Evolutionary conservation across 768 basidiomycete genomes (phyloP).

Genomic region (Tulasnella sp.): DNA sequence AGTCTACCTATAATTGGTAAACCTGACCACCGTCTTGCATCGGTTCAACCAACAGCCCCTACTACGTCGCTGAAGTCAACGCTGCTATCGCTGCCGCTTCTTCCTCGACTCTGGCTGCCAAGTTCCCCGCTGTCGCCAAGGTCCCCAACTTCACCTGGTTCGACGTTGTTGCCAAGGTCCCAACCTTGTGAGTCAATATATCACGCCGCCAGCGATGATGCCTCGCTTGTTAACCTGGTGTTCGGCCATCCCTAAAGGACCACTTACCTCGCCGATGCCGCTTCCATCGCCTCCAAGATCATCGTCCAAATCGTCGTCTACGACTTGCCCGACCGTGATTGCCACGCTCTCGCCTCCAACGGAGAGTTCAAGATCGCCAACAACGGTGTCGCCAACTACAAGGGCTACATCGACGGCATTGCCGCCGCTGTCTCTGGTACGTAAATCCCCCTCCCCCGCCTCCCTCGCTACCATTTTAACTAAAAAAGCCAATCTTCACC

Average conservation of each 20-base stretch:
- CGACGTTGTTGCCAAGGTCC: slow-evolving; percentile 53
- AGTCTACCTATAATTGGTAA: slow-evolving; percentile 49
- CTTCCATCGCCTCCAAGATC: slow-evolving; percentile 43
- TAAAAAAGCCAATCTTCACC: too few relatives aligned
- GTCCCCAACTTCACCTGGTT: slow-evolving; percentile 64
- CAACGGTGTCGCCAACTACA: slow-evolving; percentile 37
- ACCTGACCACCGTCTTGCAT: slow-evolving; percentile 40
- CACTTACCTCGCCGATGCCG: slow-evolving; percentile 60
- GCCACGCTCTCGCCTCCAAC: slow-evolving; percentile 37
- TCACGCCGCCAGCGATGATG: slow-evolving; percentile 49
- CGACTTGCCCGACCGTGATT: slow-evolving; percentile 54
- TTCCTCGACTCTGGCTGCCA: slow-evolving; percentile 48
- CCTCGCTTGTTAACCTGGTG: too few relatives aligned
- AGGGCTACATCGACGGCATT: slow-evolving; percentile 58
- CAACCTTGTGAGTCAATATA: slow-evolving; percentile 50
- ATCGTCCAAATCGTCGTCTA: slow-evolving; percentile 43
- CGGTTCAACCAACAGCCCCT: slow-evolving; percentile 35
- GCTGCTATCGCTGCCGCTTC: slow-evolving; percentile 50
- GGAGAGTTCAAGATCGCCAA: slow-evolving; percentile 38
- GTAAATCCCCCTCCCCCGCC: slow-evolving; percentile 41
- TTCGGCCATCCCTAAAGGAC: slow-evolving; percentile 36
- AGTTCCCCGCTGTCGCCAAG: slow-evolving; percentile 52
- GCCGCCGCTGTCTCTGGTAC: slow-evolving; percentile 53
- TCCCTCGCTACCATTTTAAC: too few relatives aligned
- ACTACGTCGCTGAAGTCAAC: slow-evolving; percentile 52